Evolutionary conservation across 495 filamentous ascomycete genomes (phyloP).

Genomic region (Penicillium canariense): DNA sequence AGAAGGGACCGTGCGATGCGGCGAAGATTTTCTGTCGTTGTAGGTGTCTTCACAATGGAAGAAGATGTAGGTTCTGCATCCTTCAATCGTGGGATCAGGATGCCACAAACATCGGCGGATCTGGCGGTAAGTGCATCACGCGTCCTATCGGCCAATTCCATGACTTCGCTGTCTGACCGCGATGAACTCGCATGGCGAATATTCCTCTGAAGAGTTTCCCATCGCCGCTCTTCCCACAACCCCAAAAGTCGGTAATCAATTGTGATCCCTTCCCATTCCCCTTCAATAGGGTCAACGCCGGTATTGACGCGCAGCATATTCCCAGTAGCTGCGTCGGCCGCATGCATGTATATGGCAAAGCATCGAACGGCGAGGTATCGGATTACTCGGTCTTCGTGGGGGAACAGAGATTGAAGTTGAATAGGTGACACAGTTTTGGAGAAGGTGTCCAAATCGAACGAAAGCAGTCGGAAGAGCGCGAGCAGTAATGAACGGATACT

Average conservation of each 20-base stretch:
- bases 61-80: slow-evolving; percentile 43
- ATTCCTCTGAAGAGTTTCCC: slow-evolving; percentile 31
- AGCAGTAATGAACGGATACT: slow-evolving; percentile 53
- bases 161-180: slow-evolving; percentile 22
- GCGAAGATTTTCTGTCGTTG: slow-evolving; percentile 66
- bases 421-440: slow-evolving; percentile 58
- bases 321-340: slow-evolving; percentile 75
- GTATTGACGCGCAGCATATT: slow-evolving; percentile 65
- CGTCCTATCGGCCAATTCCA: slow-evolving; percentile 33
- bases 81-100: slow-evolving; percentile 65
- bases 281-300: slow-evolving; percentile 57
- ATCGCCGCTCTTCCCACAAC: slow-evolving; percentile 69
- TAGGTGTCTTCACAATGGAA: slow-evolving; percentile 68
- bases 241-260: slow-evolving; percentile 85
- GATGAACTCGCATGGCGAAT: slow-evolving; percentile 19
- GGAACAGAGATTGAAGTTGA: slow-evolving; percentile 64
- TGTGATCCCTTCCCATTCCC: slow-evolving; percentile 68
- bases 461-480: slow-evolving; percentile 71
- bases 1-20: slow-evolving; percentile 65
- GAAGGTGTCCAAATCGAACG: slow-evolving; percentile 66
- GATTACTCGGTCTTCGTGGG: slow-evolving; percentile 56
- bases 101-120: slow-evolving; percentile 55
- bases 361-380: slow-evolving; percentile 79
- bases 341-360: slow-evolving; percentile 73
- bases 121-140: slow-evolving; percentile 46